These are phyloP conservation scores for Phytopythium delawarense DNA, from an alignment of 352 stramenopile species.

Conservation along the genomic window DNA sequence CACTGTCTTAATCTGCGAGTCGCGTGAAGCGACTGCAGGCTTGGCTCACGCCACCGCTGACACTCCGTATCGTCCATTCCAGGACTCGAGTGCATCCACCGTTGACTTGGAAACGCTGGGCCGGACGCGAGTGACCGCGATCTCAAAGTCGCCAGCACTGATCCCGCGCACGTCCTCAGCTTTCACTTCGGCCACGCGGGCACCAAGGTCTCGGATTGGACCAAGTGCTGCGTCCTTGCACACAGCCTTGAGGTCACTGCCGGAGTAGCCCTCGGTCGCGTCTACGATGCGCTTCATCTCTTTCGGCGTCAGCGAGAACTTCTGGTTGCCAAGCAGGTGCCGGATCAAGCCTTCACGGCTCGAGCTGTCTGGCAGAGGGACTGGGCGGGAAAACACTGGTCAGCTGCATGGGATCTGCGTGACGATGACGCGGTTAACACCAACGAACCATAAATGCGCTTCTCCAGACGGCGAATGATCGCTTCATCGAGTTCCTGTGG, in stretches of 20 bases:
- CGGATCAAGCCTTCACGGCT: slow-evolving; percentile 51
- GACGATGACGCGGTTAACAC: background rate
- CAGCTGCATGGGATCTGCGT: background rate
- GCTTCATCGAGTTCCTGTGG: slow-evolving; percentile 85
- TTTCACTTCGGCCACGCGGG: slow-evolving; percentile 47
- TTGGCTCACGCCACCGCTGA: slow-evolving; percentile 27
- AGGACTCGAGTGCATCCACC: slow-evolving; percentile 45
- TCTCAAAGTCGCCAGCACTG: slow-evolving; percentile 48
- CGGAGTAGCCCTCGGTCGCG: slow-evolving; percentile 80
- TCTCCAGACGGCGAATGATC: slow-evolving; percentile 80
- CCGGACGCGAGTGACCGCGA: slow-evolving; percentile 50
- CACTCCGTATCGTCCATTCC: slow-evolving; percentile 72
- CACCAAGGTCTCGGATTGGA: slow-evolving; percentile 80
- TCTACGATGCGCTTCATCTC: slow-evolving; percentile 71
- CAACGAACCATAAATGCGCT: slow-evolving; percentile 82
- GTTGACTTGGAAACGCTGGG: slow-evolving; percentile 68
- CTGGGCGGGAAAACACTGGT: slow-evolving; percentile 18
- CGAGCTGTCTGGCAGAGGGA: slow-evolving; percentile 60
- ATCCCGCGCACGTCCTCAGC: slow-evolving; percentile 65
- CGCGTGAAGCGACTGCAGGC: background rate
- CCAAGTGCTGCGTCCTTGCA: slow-evolving; percentile 93
- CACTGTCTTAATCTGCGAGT: background rate
- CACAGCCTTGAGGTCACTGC: slow-evolving; percentile 90
- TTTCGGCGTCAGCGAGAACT: slow-evolving; percentile 40
- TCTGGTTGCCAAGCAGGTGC: slow-evolving; percentile 55